Base-by-base conservation (phyloP, 2,329 filamentous ascomycete species). In the Fusarium circinatum region DNA sequence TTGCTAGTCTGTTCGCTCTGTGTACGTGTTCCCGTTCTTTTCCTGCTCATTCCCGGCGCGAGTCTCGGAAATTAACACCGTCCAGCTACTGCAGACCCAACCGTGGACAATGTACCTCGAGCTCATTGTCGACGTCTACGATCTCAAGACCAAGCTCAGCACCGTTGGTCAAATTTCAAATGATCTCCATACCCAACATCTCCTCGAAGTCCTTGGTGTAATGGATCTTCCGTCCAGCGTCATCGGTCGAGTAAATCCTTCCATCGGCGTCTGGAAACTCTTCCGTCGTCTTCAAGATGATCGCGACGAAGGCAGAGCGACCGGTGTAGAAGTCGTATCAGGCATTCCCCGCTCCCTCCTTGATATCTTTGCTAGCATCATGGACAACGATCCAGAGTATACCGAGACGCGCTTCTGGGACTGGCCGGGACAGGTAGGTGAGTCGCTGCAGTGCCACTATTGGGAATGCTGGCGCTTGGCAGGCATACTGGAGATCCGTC, bases 381-480 rank as follows among this genome's bases (percentile, higher is more conserved):
- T 56, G 15, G 76, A 78, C 4, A 66, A 75, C 3, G 76, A 78
- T 15, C 65, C 70, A n/a, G 76, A 74, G 20, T 68, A 70, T 5
- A 78, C 74, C 1, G 76, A 78, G 44, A 49, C 18, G 3, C 58
- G 63, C 20, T 44, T 78, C 4, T 78, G 75, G 76, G 30, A 62
- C 0, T 78, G 76, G 76, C 65, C 74, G 0, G 76, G 76, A 0
- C 70, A 78, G 5, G 15, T 78, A 28, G 76, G 76, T 22, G 74
- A 75, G 52, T 78, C 76, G 14, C 20, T 76, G 0, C 75, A 76
- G 14, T 59, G 61, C 13, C 74, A 78, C 28, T 65, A 67, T 3
- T 78, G 76, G 76, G 76, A 78, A 44, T 73, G 74, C 30, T 78
- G 76, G 76, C 52, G 70, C 10, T 42, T 76, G 5, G 65, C 76